These are phyloP conservation scores for Tagetes patula DNA, from an alignment of 129 eudicot genomes.

Conservation along the genomic window DNA sequence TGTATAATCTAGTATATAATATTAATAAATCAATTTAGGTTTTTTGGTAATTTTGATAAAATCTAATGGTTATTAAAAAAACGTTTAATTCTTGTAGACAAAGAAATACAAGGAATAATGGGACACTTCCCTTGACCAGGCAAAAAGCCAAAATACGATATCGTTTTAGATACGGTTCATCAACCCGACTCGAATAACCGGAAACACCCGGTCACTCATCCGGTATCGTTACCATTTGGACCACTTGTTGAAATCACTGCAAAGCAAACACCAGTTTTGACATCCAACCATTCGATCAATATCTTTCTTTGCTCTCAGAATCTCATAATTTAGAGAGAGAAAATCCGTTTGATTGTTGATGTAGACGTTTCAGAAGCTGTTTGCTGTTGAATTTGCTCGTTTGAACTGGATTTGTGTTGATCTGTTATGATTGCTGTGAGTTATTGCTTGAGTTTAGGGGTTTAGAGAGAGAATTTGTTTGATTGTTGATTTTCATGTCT, in stretches of 20 bases:
- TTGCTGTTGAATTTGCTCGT: constrained; percentile 19
- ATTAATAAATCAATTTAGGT: not conserved
- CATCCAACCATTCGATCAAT: constrained; percentile 35
- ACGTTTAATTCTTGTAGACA: not conserved
- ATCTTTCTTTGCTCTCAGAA: constrained; percentile 31
- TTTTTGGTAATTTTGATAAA: not conserved
- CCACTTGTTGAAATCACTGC: constrained; percentile 44
- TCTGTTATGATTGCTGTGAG: not conserved
- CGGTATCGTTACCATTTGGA: constrained; percentile 32
- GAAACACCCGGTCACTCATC: constrained; percentile 32
- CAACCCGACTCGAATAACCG: constrained; percentile 36
- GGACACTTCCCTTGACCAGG: constrained; percentile 4
- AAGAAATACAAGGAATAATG: constrained; percentile 19
- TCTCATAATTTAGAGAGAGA: constrained; percentile 37
- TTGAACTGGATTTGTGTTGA: not conserved
- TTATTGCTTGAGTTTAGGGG: not conserved
- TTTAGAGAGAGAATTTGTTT: constrained; percentile 30
- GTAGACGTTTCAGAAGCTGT: constrained; percentile 25
- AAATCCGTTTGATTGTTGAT: constrained; percentile 29
- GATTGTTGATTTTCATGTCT: constrained; percentile 27
- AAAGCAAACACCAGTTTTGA: constrained; percentile 35
- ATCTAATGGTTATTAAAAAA: not conserved
- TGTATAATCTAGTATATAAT: not conserved
- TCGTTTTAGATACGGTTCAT: constrained; percentile 19
- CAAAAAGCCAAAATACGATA: constrained; percentile 26